Base-by-base conservation (phyloP, 2,329 filamentous ascomycete genomes). In the Byssoonygena ceratinophila region DNA sequence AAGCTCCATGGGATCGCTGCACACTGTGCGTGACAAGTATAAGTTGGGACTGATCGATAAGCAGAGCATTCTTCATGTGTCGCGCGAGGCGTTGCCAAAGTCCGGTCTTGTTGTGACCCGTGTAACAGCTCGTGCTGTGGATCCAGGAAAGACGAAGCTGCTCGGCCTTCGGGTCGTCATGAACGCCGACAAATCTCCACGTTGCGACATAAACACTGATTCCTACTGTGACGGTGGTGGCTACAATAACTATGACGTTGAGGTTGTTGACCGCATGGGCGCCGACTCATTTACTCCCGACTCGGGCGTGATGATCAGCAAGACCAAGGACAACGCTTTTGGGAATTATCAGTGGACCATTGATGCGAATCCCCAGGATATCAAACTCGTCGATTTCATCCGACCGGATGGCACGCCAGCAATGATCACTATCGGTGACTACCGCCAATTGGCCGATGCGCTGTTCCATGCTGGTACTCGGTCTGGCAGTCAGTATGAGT, bases 381-480 rank as follows among this genome's bases (percentile, higher is more conserved):
- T 58, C 29, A 41, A 53, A n/a, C 23, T 52, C 22, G 40, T 58
- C 4, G 56, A 58, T 37, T 58, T 58, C 48, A 32, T 53, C 36
- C 51, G 53, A 9, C 56, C 56, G 18, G 53, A 58, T 43, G 56
- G 56, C 25, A 54, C 55, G 11, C 43, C 52, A 4, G 34, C 41
- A 5, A 53, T 52, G 50, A 51, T 58, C 51, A 51, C 41, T 20
- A 46, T 58, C n/a, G 55, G 56, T 8, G 56, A 58, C 47, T 58
- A 54, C 56, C 55, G 56, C 31, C 56, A 58, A 25, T 32, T 58
- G 39, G 36, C 53, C 6, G 56, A 58, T 45, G 56, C 55, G 20
- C 45, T 58, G 18, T 58, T 58, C 53, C 56, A 58, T 27, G 56
- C 56, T 40, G 56, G 56, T 25, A 58, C 56, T 6, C 56, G 56